Percentiles rank a stretch among this genome's conserved stretches.
Conservation (phyloP, 192 early-diverging fungal species). For the Coemansia reversa region DNA sequence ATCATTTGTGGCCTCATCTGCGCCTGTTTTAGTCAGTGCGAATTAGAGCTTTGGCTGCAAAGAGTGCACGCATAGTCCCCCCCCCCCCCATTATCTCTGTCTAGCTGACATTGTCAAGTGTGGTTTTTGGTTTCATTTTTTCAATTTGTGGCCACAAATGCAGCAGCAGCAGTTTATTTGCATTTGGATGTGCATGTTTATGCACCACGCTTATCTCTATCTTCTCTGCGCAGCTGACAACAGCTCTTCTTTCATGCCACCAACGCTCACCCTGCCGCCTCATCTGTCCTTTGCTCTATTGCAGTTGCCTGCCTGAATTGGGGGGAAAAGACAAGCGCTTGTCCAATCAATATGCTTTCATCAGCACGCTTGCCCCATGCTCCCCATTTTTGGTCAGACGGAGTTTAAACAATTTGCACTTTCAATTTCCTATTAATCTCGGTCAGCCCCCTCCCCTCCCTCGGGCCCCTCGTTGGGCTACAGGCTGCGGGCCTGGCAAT, state of each 20-base stretch:
- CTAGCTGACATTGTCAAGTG: not conserved
- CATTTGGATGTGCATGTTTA: conserved; percentile 1
- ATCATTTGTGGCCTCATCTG: not conserved
- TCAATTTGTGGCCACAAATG: not conserved
- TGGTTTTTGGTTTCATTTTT: not conserved
- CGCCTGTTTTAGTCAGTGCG: not conserved
- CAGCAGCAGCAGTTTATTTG: not conserved
- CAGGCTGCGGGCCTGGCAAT: too few species aligned
- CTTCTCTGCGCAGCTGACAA: not conserved
- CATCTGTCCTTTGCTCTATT: not conserved
- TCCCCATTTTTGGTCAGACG: conserved; percentile 4
- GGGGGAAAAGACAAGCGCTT: not conserved
- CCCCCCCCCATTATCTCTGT: not conserved
- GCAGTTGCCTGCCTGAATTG: not conserved
- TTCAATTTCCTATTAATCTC: conserved; percentile 15
- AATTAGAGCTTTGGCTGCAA: not conserved
- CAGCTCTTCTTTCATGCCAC: not conserved
- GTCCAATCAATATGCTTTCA: conserved; percentile 4
- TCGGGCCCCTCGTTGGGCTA: not conserved
- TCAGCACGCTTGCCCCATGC: conserved; percentile 6
- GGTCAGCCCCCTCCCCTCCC: not conserved
- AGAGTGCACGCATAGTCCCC: not conserved
- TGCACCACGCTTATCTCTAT: not conserved
- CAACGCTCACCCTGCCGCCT: conserved; percentile 8
- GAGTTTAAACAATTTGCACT: conserved; percentile 20